Conservation (phyloP, 345 rosid genomes). For the Acer saccharum region DNA sequence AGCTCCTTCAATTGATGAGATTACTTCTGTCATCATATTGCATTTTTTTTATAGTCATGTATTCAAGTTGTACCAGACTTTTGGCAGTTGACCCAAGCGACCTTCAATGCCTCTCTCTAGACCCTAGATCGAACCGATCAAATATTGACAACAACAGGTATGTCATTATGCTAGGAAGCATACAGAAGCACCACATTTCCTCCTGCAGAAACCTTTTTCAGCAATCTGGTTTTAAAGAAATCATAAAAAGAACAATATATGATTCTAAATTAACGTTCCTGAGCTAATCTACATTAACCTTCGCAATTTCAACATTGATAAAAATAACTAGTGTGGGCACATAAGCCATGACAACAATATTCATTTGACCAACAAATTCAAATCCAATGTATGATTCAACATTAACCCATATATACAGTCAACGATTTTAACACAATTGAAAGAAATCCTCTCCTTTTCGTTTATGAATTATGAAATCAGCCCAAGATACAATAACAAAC, state of each 20-base stretch:
- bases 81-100: conserved; percentile 29
- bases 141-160: conserved; percentile 60
- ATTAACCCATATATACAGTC: background rate
- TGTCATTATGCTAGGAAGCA: conserved; percentile 74
- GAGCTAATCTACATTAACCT: too few species aligned
- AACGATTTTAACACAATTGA: background rate
- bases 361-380: background rate
- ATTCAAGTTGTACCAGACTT: too few species aligned
- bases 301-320: too few species aligned
- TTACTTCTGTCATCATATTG: too few species aligned
- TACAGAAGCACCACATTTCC: conserved; percentile 84
- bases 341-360: background rate
- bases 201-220: conserved; percentile 49
- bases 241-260: background rate
- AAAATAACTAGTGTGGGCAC: background rate
- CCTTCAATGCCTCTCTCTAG: conserved; percentile 74
- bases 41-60: too few species aligned
- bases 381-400: background rate
- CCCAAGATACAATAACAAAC: conserved; percentile 25
- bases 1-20: too few species aligned
- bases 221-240: conserved; percentile 3
- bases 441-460: background rate
- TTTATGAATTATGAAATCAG: too few species aligned
- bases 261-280: too few species aligned
- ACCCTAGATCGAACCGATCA: conserved; percentile 65